Percentiles rank a stretch among this genome's conserved stretches.
phyloP scores from a whole-genome alignment of 2,329 filamentous ascomycete species.

The Colletotrichum nymphaeae region DNA sequence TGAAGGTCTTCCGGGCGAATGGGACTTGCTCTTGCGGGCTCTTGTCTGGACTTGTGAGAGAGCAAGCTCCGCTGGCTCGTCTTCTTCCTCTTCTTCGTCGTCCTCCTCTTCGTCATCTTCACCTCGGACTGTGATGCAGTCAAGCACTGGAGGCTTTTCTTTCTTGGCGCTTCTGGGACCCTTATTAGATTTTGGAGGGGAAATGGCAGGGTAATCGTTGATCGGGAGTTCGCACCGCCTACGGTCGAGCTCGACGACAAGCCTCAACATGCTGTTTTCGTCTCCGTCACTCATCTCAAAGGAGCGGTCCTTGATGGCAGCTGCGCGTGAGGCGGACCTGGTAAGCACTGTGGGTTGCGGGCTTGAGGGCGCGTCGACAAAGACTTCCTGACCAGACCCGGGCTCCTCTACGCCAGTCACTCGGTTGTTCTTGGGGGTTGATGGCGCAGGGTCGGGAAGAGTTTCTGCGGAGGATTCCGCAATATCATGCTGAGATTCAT shows the following conservation, averaged over 20 bases:
- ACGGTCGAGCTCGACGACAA: conserved; percentile 63
- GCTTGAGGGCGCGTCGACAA: conserved; percentile 61
- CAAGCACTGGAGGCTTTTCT: conserved; percentile 42
- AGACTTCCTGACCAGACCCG: conserved; percentile 58
- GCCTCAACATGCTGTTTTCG: conserved; percentile 59
- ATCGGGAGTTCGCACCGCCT: conserved; percentile 45
- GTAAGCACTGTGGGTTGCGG: conserved; percentile 45
- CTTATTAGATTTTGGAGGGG: conserved; percentile 41
- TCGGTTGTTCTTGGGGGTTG: conserved; percentile 27
- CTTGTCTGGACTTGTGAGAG: conserved; percentile 20
- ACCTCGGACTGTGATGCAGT: conserved; percentile 47
- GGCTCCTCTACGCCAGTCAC: conserved; percentile 48
- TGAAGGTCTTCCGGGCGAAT: conserved; percentile 26
- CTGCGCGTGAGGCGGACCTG: conserved; percentile 41
- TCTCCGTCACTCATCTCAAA: conserved; percentile 57
- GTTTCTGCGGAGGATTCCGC: neutral
- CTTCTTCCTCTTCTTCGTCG: neutral
- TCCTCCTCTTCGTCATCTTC: conserved; percentile 38
- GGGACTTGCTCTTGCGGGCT: conserved; percentile 23
- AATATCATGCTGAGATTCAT: neutral
- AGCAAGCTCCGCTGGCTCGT: conserved; percentile 29
- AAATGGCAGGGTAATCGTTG: conserved; percentile 40
- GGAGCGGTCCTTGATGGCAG: conserved; percentile 41
- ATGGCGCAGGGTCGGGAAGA: conserved; percentile 5
- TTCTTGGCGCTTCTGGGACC: neutral